Base-by-base conservation (phyloP, 2,329 filamentous ascomycete genomes). In the Hymenoscyphus albidus region DNA sequence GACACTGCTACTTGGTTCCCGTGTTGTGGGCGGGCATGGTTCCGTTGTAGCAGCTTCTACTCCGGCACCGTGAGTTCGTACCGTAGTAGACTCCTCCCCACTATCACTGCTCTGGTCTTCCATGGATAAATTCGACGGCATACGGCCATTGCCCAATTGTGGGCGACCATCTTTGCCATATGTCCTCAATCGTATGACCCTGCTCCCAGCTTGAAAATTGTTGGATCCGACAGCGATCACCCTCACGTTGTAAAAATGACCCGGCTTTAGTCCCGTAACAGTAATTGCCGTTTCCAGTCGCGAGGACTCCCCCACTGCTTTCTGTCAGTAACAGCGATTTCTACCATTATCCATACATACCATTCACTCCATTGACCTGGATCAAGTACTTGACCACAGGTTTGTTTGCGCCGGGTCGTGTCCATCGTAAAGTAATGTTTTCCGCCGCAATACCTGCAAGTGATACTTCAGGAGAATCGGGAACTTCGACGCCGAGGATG, bases 401-500 rank as follows among this genome's bases (percentile, higher is more conserved):
- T 48, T 85, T 83, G 67, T 84, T 85, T 55, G 79, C 77, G 2
- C 82, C 85, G 0, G 91, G 89, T 65, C 88, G 85, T 67, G 93
- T 92, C 95, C 95, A 99, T 76, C 93, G 93, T 55, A 99, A 83
- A 38, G 93, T 91, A 39, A 96, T 91, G 64, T 93, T 91, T 76
- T 96, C 91, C 35, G 91, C 84, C 70, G 90, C 91, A 72, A 99
- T 95, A 68, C 91, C 92, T 63, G 94, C 92, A 40, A 99, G 86
- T 61, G 93, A 96, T 51, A 98, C 90, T 75, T 93, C 88, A 61
- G 95, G 95, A 31, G 92, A 84, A 68, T 93, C 89, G 67, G 95
- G 95, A 61, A 99, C 94, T 75, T 99, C 95, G 75, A 98, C 88
- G 65, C 94, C 93, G 58, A 99, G 87, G 59, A 97, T 91, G 71